Evolutionary conservation across 225 moss, liverwort and hornwort species (phyloP), one percentile per base, ranked within the genome.

Genomic region (Anthoceros angustus): DNA sequence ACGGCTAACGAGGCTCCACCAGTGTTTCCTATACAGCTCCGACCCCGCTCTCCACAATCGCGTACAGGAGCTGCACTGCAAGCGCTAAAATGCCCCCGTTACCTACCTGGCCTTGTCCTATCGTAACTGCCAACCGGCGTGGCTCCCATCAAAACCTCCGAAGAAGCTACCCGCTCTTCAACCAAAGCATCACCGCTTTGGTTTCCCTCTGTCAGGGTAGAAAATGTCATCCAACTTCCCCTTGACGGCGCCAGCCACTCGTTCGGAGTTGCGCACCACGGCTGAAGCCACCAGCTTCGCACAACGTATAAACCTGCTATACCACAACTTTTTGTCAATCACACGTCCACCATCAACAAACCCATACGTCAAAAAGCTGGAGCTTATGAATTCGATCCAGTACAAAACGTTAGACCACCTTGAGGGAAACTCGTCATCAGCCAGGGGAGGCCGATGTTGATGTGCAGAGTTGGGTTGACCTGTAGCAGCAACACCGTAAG

Each of bases 271-370:
- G 4, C 49, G 49, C 20, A 50, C 49, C 49, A 50, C 49, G 20
- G 49, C 49, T 50, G 49, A 14, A 50, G 49, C 49, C 49, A 50
- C 49, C 49, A 50, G 49, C 10, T 50, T 50, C 10, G 49, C 49
- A 50, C 49, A 50, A 14, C 49, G 15, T 16, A 50, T 20, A 50
- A 50, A 50, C 49, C 49, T 50, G 49, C 49, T 14, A 5, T 14
- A 50, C 43, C 16, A 50, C 5, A 4, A 50, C 20, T 5, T 12
- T 12, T 43, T 14, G 49, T 14, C 20, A 4, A 50, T 14, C 15
- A 50, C 49, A 14, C 4, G 49, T 5, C 4, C 49, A 50, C 49
- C 15, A 50, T 20, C 15, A 50, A 20, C 8, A 14, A 50, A 45
- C 9, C 9, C 43, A 8, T 45, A 14, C 43, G 43, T 14, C 9